phyloP scores from a whole-genome alignment of 2,329 filamentous ascomycete genomes.

The Elsinoe batatas region DNA sequence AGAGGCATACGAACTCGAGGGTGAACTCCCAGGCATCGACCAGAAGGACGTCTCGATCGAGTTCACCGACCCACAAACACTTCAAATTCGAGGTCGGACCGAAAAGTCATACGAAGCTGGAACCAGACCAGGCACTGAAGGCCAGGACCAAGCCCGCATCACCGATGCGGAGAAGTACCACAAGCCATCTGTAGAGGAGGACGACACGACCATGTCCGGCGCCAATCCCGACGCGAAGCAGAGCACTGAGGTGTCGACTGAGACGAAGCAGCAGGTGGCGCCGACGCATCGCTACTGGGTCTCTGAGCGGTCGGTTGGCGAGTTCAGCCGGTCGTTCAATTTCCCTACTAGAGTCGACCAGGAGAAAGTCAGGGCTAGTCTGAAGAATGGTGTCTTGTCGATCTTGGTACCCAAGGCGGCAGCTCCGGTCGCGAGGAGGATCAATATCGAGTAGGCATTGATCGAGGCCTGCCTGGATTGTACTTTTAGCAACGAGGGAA shows the following conservation, averaged over 20 bases:
- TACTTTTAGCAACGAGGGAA: not conserved
- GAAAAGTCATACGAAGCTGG: conserved; percentile 55
- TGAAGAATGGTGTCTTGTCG: conserved; percentile 51
- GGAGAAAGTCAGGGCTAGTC: conserved; percentile 49
- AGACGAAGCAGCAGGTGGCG: conserved; percentile 15
- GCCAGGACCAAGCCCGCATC: conserved; percentile 22
- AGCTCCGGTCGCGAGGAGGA: conserved; percentile 40
- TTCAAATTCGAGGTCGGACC: conserved; percentile 59
- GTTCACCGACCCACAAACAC: conserved; percentile 65
- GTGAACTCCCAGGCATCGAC: conserved; percentile 66
- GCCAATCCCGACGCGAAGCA: conserved; percentile 12
- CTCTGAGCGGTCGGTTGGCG: conserved; percentile 48
- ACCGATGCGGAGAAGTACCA: conserved; percentile 31
- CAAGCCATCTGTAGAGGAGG: conserved; percentile 59
- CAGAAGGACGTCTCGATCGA: conserved; percentile 68
- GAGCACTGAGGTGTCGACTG: conserved; percentile 5
- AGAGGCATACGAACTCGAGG: conserved; percentile 63
- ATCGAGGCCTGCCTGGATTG: too few relatives aligned
- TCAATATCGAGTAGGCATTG: conserved; percentile 43
- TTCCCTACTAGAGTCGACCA: conserved; percentile 51
- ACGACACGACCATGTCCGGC: conserved; percentile 27
- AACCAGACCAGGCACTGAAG: conserved; percentile 40
- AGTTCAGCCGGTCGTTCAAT: conserved; percentile 49
- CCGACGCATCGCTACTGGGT: conserved; percentile 55
- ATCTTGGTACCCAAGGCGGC: conserved; percentile 49